Percentiles rank a stretch among this genome's conserved stretches.
Evolutionary conservation across 495 filamentous ascomycete genomes (phyloP).

Genomic region (Tuber calosporum): DNA sequence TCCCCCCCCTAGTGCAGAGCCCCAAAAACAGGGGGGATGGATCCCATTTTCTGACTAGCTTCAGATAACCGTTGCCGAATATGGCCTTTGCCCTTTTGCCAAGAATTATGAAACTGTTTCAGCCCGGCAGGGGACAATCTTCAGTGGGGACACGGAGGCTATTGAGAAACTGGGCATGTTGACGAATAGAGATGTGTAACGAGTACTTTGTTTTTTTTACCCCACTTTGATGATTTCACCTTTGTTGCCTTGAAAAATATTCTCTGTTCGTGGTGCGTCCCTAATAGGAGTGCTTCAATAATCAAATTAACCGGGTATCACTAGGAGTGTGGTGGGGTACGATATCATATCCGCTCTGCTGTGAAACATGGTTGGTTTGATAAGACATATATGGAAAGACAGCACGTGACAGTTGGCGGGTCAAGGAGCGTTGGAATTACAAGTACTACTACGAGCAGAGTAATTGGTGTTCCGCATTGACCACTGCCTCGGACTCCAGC

Average conservation of each 20-base stretch:
- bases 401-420: not conserved
- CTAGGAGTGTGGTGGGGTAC: no score
- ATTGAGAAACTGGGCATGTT: not conserved
- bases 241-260: not conserved
- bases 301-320: no score
- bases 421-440: not conserved
- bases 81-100: no score
- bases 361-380: not conserved
- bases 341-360: no score
- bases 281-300: no score
- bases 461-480: no score
- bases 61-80: not conserved
- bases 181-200: not conserved
- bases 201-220: not conserved
- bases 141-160: not conserved
- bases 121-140: not conserved
- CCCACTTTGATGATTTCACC: not conserved
- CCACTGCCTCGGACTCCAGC: no score
- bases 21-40: not conserved
- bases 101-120: no score
- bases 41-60: not conserved
- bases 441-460: no score
- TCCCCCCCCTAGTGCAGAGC: no score
- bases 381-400: not conserved
- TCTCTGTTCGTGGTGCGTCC: not conserved